Conservation (phyloP, 257 asterid species). For the Solanum sejunctum region DNA sequence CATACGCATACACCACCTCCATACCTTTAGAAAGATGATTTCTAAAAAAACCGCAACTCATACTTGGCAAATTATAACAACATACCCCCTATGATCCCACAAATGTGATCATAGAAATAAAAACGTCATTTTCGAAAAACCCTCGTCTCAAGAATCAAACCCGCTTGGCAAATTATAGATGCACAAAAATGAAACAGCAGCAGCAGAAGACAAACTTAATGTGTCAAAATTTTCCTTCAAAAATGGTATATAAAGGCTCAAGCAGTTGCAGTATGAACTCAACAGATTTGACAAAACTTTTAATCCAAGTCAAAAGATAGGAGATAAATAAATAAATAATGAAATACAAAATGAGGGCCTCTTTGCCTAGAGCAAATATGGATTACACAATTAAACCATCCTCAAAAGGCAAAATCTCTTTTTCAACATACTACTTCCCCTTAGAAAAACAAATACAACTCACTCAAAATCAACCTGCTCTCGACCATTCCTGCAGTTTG, state of each 20-base stretch:
- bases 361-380: slow-evolving; percentile 17
- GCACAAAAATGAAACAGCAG: neutral
- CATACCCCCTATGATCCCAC: too few relatives aligned
- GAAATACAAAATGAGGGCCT: slow-evolving; percentile 36
- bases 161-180: neutral
- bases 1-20: too few relatives aligned
- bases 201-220: neutral
- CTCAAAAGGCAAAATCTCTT: slow-evolving; percentile 22
- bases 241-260: slow-evolving; percentile 13
- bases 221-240: neutral
- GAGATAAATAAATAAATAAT: slow-evolving; percentile 24
- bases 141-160: too few relatives aligned
- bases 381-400: slow-evolving; percentile 23
- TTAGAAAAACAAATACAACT: slow-evolving; percentile 26
- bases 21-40: too few relatives aligned
- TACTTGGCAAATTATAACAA: neutral
- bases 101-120: too few relatives aligned
- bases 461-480: slow-evolving; percentile 14
- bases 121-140: too few relatives aligned
- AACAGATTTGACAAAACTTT: slow-evolving; percentile 28
- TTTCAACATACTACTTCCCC: slow-evolving; percentile 22
- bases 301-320: slow-evolving; percentile 17
- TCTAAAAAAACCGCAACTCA: too few relatives aligned
- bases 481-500: slow-evolving; percentile 7
- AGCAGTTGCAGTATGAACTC: slow-evolving; percentile 31